Evolutionary conservation across 768 basidiomycete species (phyloP), one percentile per base, ranked within the genome.

Genomic region (Tylopilus cervinicoccineus): DNA sequence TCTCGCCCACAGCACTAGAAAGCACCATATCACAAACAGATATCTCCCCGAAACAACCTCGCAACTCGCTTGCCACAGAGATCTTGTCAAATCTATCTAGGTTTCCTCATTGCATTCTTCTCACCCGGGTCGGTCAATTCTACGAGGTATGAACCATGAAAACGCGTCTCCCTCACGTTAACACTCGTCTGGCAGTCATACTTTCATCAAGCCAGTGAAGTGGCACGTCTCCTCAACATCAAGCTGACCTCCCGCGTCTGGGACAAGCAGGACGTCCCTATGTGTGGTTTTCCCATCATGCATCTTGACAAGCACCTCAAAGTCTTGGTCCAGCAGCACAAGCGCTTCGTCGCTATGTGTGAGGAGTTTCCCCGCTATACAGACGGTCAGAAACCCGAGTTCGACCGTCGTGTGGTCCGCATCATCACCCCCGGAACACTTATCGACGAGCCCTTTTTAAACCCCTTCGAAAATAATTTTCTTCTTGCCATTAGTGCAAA

Each of bases 351-450:
- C 12, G 93, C 95, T 27, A 75, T 96, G 68, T 94, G 94, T 61
- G 94, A 98, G 66, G 94, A 98, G 65, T 93, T 90, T 64, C 81
- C 79, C 39, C 75, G 73, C 6, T 66, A 70, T 41, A 64, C 70
- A 8, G 46, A 67, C 2, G 81, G 81, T 10, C 69, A 71, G 37
- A 83, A 80, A 56, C 77, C 76, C 28, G 72, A 72, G 36, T 89
- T 90, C 52, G 84, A 90, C 33, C 75, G 94, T 64, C 83, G 86
- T 19, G 90, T 97, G 23, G 81, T 80, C 37, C 83, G 94, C 33
- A 80, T 96, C 44, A 80, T 96, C 53, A 95, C 94, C 4, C 93
- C 94, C 6, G 94, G 94, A 26, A 97, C 94, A 5, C 79, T 97
- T 48, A 88, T 95, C 26, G 92, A 95, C 62, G 94, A 96, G 62